Evolutionary conservation across 1,139 yeast species (phyloP).

Genomic region (Taiozyma onychis): DNA sequence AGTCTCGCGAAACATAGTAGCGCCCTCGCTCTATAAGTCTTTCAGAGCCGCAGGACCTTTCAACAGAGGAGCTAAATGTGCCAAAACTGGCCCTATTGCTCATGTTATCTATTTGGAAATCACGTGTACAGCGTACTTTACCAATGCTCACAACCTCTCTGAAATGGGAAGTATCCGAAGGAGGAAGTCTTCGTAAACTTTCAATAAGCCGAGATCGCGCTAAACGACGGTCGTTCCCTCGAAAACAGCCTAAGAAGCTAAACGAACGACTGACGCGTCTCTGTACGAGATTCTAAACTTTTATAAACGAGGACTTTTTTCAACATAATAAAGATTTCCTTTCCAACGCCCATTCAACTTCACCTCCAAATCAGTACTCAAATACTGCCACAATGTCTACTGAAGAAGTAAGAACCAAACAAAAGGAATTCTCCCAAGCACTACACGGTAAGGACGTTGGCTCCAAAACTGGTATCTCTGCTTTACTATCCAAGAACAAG

Average conservation of each 20-base stretch:
- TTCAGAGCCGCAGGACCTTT: too few relatives aligned
- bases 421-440: constrained; percentile 67
- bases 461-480: constrained; percentile 64
- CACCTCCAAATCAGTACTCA: not conserved
- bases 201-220: not conserved
- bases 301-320: not conserved
- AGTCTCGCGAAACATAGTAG: too few relatives aligned
- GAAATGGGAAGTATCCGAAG: not conserved
- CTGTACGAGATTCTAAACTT: not conserved
- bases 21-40: too few relatives aligned
- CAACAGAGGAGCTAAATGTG: too few relatives aligned
- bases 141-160: not conserved
- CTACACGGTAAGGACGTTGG: constrained; percentile 74
- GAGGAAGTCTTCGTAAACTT: not conserved
- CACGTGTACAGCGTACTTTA: not conserved
- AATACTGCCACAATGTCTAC: constrained; percentile 12
- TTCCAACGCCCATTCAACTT: not conserved
- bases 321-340: not conserved
- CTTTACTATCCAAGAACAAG: constrained; percentile 70
- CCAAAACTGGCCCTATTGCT: too few relatives aligned
- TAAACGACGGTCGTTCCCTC: not conserved
- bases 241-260: not conserved
- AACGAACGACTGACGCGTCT: not conserved
- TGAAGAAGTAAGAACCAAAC: constrained; percentile 33
- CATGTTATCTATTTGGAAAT: too few relatives aligned